Evolutionary conservation across 768 basidiomycete species (phyloP), one percentile per base, ranked within the genome.

Genomic region (Russula foetens): DNA sequence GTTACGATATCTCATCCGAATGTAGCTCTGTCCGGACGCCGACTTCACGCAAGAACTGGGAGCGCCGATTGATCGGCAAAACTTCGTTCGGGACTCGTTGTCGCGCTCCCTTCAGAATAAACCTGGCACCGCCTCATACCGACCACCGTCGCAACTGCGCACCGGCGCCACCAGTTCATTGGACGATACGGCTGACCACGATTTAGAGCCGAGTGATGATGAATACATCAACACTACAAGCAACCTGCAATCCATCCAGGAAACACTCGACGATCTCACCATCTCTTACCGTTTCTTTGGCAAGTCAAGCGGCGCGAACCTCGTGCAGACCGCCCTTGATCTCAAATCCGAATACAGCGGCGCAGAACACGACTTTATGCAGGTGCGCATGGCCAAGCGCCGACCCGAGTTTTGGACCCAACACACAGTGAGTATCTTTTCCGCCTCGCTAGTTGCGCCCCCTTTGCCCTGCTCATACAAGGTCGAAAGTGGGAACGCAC

Each of bases 21-120:
- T 21, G 43, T 45, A 88, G 86, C 74, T 89, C 47, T 84, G 81
- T 65, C 85, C 86, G 14, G 83, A 86, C 52, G 80, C 81, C 47
- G 80, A 84, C 55, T 76, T 85, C 33, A 76, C 83, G 23, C 78
- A 77, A 58, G 83, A 87, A 64, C 72, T 88, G 11, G 82, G 81
- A 17, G 74, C 75, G 26, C 65, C 62, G 4, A 71, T 79, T 38
- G 80, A 75, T 67, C 72, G 70, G 56, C 75, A 76, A 44, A 63
- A 59, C 1, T 79, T 76, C 72, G 29, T 59, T 33, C 53, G 60
- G 28, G 48, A 54, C 24, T 54, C 33, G 51, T 56, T 35, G 64
- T 60, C 58, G 26, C 62, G 17, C 58, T 61, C 58, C 62, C 56
- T 59, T 53, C 62, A 53, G 53, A 63, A 50, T 26, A 61, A 44